Evolutionary conservation across 1,139 yeast genomes (phyloP), one percentile per base, ranked within the genome.

Genomic region (Candida smagusa): DNA sequence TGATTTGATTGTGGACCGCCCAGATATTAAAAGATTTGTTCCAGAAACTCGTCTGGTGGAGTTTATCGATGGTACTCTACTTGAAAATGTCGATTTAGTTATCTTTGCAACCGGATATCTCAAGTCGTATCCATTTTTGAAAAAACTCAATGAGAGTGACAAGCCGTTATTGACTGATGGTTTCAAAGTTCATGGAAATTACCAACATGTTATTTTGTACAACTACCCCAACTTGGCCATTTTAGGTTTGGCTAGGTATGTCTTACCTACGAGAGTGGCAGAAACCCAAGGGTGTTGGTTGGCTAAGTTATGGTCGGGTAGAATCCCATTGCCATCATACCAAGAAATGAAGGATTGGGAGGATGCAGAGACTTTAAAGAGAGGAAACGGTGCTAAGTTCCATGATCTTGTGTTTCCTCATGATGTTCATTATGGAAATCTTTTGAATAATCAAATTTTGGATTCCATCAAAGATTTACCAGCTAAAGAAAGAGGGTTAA

Each of bases 71-170:
- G 81, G 81, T 1, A 39, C 59, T 1, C 42, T 41, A 1, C 42
- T 74, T 11, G 50, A 50, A 1, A 58, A 65, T 34, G 65, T 80
- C 31, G 84, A 77, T 39, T 51, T 47, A 12, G 54, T 82, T n/a
- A 53, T 83, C 3, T 81, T 75, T 54, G 84, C 85, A 25, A 82
- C 89, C 1, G 88, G 89, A 0, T 82, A 76, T 53, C 60, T 47
- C 31, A 47, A 47, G 30, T 47, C 49, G 9, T 47, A 46, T 36
- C 51, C 51, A 12, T 46, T 45, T 26, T 42, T 42, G 38, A 26
- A 39, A 26, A 40, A 42, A 29, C 40, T 42, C 31, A 42, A 42
- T 23, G 13, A 31, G 6, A 45, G 53, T 3, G 50, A 52, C 2
- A 45, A 47, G n/a, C 63, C 74, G 3, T 46, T 71, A 7, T 61